These are phyloP conservation scores for Penicillium hordei DNA, from an alignment of 2,329 filamentous ascomycete species.

Conservation along the genomic window DNA sequence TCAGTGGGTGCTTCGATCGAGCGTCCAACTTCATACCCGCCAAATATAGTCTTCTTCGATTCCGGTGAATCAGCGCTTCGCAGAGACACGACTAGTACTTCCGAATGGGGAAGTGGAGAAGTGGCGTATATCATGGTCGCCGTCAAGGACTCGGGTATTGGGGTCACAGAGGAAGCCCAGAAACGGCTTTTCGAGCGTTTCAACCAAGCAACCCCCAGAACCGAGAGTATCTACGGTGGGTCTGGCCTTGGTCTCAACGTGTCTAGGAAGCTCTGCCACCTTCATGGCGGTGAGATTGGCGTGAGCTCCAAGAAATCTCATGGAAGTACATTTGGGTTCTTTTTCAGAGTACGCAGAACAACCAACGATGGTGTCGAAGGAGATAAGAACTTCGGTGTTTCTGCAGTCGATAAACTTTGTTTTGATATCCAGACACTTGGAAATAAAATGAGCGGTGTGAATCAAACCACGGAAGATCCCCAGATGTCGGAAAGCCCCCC, in stretches of 20 bases:
- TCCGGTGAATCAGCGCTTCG: constrained; percentile 20
- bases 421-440: constrained; percentile 21
- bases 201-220: constrained; percentile 72
- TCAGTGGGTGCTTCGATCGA: constrained; percentile 52
- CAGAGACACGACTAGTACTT: constrained; percentile 37
- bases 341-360: constrained; percentile 49
- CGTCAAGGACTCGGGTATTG: constrained; percentile 75
- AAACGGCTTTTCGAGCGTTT: constrained; percentile 76
- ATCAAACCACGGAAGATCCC: constrained; percentile 11
- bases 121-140: constrained; percentile 68
- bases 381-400: neutral
- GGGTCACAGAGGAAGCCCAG: constrained; percentile 69
- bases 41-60: constrained; percentile 37
- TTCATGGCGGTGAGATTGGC: constrained; percentile 78
- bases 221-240: constrained; percentile 76
- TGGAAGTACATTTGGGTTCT: constrained; percentile 60
- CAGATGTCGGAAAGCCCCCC: constrained; percentile 17
- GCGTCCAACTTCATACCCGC: constrained; percentile 46
- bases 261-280: constrained; percentile 72
- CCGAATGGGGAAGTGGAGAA: constrained; percentile 58
- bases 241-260: constrained; percentile 79
- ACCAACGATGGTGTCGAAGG: neutral
- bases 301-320: constrained; percentile 59
- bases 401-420: constrained; percentile 19
- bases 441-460: constrained; percentile 18